Evolutionary conservation across 2,329 filamentous ascomycete genomes (phyloP).

Genomic region (Alternaria metachromatica): DNA sequence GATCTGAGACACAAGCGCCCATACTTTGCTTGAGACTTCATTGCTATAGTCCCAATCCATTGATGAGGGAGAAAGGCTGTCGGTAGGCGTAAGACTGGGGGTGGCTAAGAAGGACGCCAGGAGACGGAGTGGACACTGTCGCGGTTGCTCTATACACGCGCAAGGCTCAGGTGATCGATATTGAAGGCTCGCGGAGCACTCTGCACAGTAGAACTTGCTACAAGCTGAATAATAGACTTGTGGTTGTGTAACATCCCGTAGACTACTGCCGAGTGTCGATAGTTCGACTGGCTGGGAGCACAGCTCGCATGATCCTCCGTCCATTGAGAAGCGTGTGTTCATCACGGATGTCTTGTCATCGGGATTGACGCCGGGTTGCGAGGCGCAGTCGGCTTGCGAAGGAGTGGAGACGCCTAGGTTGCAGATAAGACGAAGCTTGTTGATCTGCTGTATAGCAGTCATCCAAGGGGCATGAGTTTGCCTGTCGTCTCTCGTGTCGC

Average conservation of each 20-base stretch:
- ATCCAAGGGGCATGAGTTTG: background rate
- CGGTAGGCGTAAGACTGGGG: background rate
- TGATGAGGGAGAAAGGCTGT: background rate
- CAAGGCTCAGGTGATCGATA: background rate
- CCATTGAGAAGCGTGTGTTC: constrained; percentile 1
- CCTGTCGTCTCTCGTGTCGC: background rate
- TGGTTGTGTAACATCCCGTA: background rate
- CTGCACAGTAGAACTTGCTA: background rate
- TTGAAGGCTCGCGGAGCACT: background rate
- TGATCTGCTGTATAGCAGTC: constrained; percentile 53
- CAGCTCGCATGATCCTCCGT: background rate
- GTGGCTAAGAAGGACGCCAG: background rate
- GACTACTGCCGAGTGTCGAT: background rate
- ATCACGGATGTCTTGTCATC: background rate
- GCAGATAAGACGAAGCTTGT: constrained; percentile 55
- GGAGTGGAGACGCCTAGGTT: constrained; percentile 48
- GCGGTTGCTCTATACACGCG: background rate
- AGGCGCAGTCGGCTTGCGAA: background rate
- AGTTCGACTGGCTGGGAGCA: background rate
- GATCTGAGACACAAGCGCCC: background rate
- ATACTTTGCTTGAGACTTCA: background rate
- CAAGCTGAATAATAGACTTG: background rate
- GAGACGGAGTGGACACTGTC: background rate
- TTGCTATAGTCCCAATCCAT: background rate
- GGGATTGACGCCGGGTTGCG: no score